These are phyloP conservation scores for Galerina sulciceps DNA, from an alignment of 768 basidiomycete genomes.

Conservation along the genomic window DNA sequence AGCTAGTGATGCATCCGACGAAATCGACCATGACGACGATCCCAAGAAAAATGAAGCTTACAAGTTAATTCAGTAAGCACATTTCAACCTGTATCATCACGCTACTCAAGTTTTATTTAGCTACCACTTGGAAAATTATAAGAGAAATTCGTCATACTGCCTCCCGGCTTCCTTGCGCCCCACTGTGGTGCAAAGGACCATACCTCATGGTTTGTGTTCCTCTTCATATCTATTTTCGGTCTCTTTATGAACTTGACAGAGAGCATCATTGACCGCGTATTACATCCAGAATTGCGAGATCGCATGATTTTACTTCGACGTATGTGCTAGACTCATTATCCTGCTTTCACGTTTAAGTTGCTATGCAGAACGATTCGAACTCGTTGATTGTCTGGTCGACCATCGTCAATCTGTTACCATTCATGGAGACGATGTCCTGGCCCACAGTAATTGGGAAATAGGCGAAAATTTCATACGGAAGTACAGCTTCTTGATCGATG, in stretches of 20 bases:
- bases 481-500: slow-evolving; percentile 84
- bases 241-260: slow-evolving; percentile 48
- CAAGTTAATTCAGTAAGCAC: slow-evolving; percentile 75
- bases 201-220: slow-evolving; percentile 73
- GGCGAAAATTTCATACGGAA: slow-evolving; percentile 81
- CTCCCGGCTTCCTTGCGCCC: slow-evolving; percentile 88
- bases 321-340: slow-evolving; percentile 30
- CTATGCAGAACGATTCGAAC: slow-evolving; percentile 68
- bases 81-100: background rate
- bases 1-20: slow-evolving; percentile 40
- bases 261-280: slow-evolving; percentile 87
- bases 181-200: slow-evolving; percentile 85
- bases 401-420: slow-evolving; percentile 71
- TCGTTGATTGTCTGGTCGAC: slow-evolving; percentile 80
- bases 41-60: slow-evolving; percentile 80
- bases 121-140: slow-evolving; percentile 92
- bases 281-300: slow-evolving; percentile 89
- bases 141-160: slow-evolving; percentile 83
- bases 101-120: slow-evolving; percentile 36
- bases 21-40: slow-evolving; percentile 65
- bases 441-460: slow-evolving; percentile 90
- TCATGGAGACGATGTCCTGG: slow-evolving; percentile 92
- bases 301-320: slow-evolving; percentile 89
- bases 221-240: background rate
- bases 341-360: background rate